phyloP scores from a whole-genome alignment of 2,329 filamentous ascomycete genomes.

The Pseudogymnoascus pannorum region DNA sequence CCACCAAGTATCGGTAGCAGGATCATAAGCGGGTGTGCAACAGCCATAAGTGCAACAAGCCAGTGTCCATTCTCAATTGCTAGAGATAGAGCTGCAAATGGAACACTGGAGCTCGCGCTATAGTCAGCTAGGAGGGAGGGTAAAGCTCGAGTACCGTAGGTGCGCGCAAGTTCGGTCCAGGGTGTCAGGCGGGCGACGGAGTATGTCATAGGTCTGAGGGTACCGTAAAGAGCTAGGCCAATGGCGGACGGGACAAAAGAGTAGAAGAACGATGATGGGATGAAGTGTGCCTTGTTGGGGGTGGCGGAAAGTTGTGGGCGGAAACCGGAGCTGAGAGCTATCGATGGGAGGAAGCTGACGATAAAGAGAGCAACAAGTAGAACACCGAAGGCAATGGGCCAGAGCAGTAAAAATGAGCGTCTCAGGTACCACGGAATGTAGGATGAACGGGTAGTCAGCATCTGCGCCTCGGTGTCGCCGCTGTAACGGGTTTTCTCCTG shows the following conservation, averaged over 20 bases:
- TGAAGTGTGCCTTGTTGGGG: constrained; percentile 61
- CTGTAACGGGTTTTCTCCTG: constrained; percentile 10
- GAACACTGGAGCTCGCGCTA: constrained; percentile 34
- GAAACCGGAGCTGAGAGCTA: constrained; percentile 63
- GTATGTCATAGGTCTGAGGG: constrained; percentile 60
- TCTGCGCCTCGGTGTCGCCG: constrained; percentile 2
- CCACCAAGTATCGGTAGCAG: constrained; percentile 61
- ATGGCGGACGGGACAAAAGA: constrained; percentile 64
- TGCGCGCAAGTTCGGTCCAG: constrained; percentile 54
- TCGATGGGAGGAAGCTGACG: constrained; percentile 68
- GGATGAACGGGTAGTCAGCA: constrained; percentile 6
- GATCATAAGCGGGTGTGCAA: constrained; percentile 52
- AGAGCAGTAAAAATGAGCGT: constrained; percentile 57
- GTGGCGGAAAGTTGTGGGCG: constrained; percentile 56
- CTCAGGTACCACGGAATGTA: constrained; percentile 74
- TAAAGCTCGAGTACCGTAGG: constrained; percentile 54
- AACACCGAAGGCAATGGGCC: constrained; percentile 51
- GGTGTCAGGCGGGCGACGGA: constrained; percentile 59
- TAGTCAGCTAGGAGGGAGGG: constrained; percentile 64
- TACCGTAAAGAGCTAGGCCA: constrained; percentile 59
- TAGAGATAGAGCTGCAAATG: constrained; percentile 31
- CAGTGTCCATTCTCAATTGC: constrained; percentile 55
- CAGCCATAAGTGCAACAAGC: constrained; percentile 49
- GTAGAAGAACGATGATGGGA: constrained; percentile 81
- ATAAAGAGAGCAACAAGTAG: constrained; percentile 65